phyloP scores from a whole-genome alignment of 164 flowering plant genomes.

The Tinospora cordifolia region DNA sequence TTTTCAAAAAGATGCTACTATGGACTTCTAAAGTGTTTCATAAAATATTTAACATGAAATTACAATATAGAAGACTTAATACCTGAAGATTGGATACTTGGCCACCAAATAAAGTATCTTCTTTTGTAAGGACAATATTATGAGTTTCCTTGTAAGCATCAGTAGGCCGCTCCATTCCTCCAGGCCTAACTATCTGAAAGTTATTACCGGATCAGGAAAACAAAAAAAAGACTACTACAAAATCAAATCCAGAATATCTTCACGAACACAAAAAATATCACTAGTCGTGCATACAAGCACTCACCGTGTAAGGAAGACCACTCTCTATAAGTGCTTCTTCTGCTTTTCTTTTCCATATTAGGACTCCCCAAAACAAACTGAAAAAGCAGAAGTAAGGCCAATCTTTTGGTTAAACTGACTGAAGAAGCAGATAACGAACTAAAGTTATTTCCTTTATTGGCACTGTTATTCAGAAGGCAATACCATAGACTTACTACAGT shows the following conservation, averaged over 20 bases:
- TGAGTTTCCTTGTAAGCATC: slow-evolving; percentile 94
- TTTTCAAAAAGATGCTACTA: background rate
- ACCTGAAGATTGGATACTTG: slow-evolving; percentile 98
- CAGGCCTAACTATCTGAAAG: slow-evolving; percentile 93
- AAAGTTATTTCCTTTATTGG: background rate
- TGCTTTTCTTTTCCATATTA: slow-evolving; percentile 93
- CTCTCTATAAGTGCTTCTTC: slow-evolving; percentile 90
- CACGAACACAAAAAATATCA: background rate
- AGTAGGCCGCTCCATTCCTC: slow-evolving; percentile 99
- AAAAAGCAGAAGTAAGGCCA: slow-evolving; percentile 15
- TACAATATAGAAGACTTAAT: background rate
- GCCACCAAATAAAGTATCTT: slow-evolving; percentile 90
- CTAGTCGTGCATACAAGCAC: slow-evolving; percentile 17
- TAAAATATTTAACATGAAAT: background rate
- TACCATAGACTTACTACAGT: background rate
- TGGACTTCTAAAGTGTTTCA: background rate
- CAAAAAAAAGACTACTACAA: slow-evolving; percentile 7
- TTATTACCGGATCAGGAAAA: slow-evolving; percentile 5
- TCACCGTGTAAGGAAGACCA: slow-evolving; percentile 88
- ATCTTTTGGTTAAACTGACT: background rate
- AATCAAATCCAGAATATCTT: background rate
- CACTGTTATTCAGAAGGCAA: slow-evolving; percentile 1
- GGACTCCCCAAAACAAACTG: slow-evolving; percentile 97
- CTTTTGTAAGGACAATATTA: slow-evolving; percentile 61
- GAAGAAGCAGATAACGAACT: background rate